Evolutionary conservation across 2,329 filamentous ascomycete genomes (phyloP).

Genomic region (Apiospora arundinis): DNA sequence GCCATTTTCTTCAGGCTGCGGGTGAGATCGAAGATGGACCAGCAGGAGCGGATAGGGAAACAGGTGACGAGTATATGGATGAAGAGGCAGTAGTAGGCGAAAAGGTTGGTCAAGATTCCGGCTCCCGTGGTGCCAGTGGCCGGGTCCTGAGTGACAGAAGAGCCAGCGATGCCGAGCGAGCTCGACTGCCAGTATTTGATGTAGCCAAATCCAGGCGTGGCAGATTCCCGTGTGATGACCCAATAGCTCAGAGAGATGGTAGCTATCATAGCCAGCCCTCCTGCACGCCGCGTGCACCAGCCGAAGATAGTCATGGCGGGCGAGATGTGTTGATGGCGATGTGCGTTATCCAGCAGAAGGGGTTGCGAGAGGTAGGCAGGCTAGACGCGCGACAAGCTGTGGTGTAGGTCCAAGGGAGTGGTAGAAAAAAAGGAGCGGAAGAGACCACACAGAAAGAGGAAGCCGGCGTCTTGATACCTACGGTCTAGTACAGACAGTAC

Average conservation of each 20-base stretch:
- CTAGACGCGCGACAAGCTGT: constrained; percentile 22
- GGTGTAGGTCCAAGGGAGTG: constrained; percentile 15
- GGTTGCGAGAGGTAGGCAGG: constrained; percentile 20
- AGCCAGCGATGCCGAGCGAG: constrained; percentile 1
- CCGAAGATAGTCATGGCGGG: constrained; percentile 57
- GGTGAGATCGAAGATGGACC: constrained; percentile 65
- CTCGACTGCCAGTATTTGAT: constrained; percentile 44
- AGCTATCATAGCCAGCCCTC: constrained; percentile 60
- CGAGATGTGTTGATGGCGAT: constrained; percentile 26
- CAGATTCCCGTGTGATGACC: constrained; percentile 59
- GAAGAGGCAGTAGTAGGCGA: constrained; percentile 69
- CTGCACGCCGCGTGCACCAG: constrained; percentile 61
- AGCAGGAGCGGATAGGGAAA: constrained; percentile 69
- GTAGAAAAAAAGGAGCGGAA: constrained; percentile 23
- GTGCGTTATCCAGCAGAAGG: constrained; percentile 9
- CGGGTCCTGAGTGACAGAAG: background rate
- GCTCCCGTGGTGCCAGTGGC: constrained; percentile 43
- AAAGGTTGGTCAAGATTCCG: constrained; percentile 59
- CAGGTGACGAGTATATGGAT: constrained; percentile 69
- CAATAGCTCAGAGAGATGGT: constrained; percentile 58
- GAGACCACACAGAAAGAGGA: constrained; percentile 20
- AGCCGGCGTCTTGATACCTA: constrained; percentile 25
- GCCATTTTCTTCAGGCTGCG: constrained; percentile 53
- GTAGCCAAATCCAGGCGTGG: constrained; percentile 50
- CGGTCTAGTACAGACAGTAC: constrained; percentile 22